phyloP scores from a whole-genome alignment of 1,139 yeast species.

The Debaryomyces psychrophilus region DNA sequence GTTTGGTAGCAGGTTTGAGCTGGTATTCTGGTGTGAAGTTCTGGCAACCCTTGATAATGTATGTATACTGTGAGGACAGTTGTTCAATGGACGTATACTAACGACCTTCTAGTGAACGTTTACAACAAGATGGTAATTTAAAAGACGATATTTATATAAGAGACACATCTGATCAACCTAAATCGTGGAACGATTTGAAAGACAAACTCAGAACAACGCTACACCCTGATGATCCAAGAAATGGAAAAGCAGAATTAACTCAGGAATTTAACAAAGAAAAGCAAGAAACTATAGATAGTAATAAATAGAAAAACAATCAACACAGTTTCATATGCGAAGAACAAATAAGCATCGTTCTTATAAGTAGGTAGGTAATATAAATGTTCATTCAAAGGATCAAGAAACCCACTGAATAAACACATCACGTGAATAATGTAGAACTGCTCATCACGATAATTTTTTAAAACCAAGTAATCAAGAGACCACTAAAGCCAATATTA shows the following conservation, averaged over 20 bases:
- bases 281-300: constrained; percentile 4
- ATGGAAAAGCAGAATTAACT: constrained; percentile 57
- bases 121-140: constrained; percentile 68
- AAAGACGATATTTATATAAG: constrained; percentile 60
- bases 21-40: constrained; percentile 63
- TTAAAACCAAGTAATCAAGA: neutral
- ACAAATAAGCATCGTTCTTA: neutral
- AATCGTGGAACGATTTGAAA: constrained; percentile 43
- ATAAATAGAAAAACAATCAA: neutral
- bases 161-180: constrained; percentile 39
- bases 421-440: constrained; percentile 1
- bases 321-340: neutral
- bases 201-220: constrained; percentile 26
- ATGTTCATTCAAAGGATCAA: neutral
- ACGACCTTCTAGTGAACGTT: constrained; percentile 53
- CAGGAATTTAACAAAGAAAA: constrained; percentile 4
- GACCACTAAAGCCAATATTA: neutral
- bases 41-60: constrained; percentile 75
- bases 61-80: constrained; percentile 30
- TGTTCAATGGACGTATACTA: constrained; percentile 11
- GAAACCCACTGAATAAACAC: neutral
- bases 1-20: constrained; percentile 40
- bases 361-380: neutral
- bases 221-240: constrained; percentile 23
- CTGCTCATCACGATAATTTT: constrained; percentile 10